Evolutionary conservation across 2,329 filamentous ascomycete genomes (phyloP), one percentile per base, ranked within the genome.

Genomic region (Apiospora pterosperma): DNA sequence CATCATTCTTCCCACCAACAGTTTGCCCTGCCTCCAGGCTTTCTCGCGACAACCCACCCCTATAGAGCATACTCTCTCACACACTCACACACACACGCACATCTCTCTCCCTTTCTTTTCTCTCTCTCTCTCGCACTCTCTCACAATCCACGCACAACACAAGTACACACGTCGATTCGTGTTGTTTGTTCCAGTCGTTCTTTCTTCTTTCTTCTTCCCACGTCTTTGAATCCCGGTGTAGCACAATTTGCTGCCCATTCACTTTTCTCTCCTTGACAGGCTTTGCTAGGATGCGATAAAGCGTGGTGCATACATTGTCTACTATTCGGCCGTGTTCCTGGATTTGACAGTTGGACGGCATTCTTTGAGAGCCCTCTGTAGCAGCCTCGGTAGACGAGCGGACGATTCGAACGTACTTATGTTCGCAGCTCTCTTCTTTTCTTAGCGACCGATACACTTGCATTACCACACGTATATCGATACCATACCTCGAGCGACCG

Each of bases 21-120:
- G 21, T n/a, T 55, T 55, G 48, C 48, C 25, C 48, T 16, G 48
- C 10, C 48, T n/a, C 48, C 48, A 55, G 48, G 48, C 48, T 31
- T 59, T 41, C 59, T 61, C 39, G 59, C 59, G 59, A 61, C 39
- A 61, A 23, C 16, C 48, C 48, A 31, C 48, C 59, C 59, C 59
- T 61, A 61, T 61, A 61, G 59, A 31, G 39, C 59, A 28, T 31
- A 31, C 59, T 25, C 36, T 19, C 52, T 16, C 25, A 14, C 59
- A 11, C 59, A 41, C 59, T 41, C 36, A 23, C 59, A 31, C 59
- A 25, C 59, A 28, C 59, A 19, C 36, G 23, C 41, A 44, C 41
- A n/a, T n/a, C n/a, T n/a, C n/a, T n/a, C n/a, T n/a, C n/a, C n/a
- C n/a, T n/a, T n/a, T n/a, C n/a, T n/a, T n/a, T n/a, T 25, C 36